A percentile compares a stretch with the other conserved stretches of the same genome.
phyloP scores from a whole-genome alignment of 2,329 filamentous ascomycete species.

The Aspergillus quadrilineatus region DNA sequence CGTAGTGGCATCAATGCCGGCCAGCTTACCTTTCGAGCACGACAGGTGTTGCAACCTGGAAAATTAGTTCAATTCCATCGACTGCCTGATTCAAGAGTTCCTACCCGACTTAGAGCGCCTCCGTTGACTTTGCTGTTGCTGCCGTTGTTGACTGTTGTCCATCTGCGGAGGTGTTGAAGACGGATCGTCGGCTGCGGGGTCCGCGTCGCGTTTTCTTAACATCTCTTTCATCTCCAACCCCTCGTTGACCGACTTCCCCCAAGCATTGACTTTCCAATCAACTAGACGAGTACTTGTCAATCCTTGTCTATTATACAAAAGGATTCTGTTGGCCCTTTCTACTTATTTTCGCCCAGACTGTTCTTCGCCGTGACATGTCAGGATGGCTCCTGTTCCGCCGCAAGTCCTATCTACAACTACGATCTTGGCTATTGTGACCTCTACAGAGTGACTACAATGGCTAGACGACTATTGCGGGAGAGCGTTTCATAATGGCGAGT shows the following conservation, averaged over 20 bases:
- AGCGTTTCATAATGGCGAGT: too few relatives aligned
- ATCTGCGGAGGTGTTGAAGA: neutral
- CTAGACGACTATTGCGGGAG: too few relatives aligned
- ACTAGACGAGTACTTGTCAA: neutral
- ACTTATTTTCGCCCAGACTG: too few relatives aligned
- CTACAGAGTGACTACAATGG: too few relatives aligned
- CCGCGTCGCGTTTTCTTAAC: neutral
- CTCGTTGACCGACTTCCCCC: neutral
- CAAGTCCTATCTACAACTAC: too few relatives aligned
- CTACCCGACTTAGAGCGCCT: conserved; percentile 6
- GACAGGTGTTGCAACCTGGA: conserved; percentile 9
- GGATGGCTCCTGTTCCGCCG: too few relatives aligned
- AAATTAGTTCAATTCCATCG: neutral
- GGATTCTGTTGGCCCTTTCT: too few relatives aligned
- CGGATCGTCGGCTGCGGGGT: conserved; percentile 12
- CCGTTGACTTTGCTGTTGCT: neutral
- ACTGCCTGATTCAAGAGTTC: neutral
- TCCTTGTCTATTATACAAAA: too few relatives aligned
- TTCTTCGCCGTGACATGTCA: too few relatives aligned
- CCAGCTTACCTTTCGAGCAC: conserved; percentile 9
- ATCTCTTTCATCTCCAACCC: neutral
- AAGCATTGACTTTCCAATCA: neutral
- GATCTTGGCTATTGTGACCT: too few relatives aligned
- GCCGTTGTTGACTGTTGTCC: neutral
- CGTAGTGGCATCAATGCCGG: neutral